Evolutionary conservation across 2,329 filamentous ascomycete genomes (phyloP).

Genomic region (Thelonectria discophora): DNA sequence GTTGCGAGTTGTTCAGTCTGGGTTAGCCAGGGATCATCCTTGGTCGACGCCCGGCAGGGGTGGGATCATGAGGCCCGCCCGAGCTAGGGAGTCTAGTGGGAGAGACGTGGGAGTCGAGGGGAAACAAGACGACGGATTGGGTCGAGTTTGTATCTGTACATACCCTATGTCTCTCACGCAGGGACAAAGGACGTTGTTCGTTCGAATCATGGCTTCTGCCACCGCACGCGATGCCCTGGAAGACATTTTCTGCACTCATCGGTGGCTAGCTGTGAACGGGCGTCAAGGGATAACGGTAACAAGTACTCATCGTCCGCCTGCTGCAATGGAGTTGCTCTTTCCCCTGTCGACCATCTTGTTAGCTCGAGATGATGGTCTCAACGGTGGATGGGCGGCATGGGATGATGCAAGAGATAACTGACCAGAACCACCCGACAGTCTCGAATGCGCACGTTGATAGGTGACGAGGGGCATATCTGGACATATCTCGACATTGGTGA

Average conservation of each 20-base stretch:
- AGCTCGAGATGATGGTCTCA: too few relatives aligned
- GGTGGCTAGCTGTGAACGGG: background rate
- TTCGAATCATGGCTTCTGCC: conserved; percentile 14
- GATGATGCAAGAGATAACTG: background rate
- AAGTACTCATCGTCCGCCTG: background rate
- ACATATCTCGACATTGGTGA: background rate
- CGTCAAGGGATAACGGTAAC: background rate
- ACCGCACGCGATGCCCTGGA: conserved; percentile 10
- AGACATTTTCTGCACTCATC: background rate
- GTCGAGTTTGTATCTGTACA: conserved; percentile 13
- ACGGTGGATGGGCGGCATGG: background rate
- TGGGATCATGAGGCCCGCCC: conserved; percentile 22
- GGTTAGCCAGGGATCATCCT: conserved; percentile 42
- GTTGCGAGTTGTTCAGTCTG: conserved; percentile 30
- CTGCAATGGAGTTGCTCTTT: background rate
- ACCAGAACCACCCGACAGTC: background rate
- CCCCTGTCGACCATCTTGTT: background rate
- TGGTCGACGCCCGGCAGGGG: conserved; percentile 37
- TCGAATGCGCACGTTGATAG: background rate
- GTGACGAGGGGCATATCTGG: background rate
- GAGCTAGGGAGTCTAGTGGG: conserved; percentile 14
- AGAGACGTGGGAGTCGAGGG: conserved; percentile 23
- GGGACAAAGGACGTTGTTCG: conserved; percentile 17
- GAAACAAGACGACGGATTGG: conserved; percentile 23
- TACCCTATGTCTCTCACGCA: conserved; percentile 16